Percentiles rank a stretch among this genome's conserved stretches.
These are phyloP conservation scores for Suillus variegatus DNA, from an alignment of 768 basidiomycete genomes.

Conservation along the genomic window DNA sequence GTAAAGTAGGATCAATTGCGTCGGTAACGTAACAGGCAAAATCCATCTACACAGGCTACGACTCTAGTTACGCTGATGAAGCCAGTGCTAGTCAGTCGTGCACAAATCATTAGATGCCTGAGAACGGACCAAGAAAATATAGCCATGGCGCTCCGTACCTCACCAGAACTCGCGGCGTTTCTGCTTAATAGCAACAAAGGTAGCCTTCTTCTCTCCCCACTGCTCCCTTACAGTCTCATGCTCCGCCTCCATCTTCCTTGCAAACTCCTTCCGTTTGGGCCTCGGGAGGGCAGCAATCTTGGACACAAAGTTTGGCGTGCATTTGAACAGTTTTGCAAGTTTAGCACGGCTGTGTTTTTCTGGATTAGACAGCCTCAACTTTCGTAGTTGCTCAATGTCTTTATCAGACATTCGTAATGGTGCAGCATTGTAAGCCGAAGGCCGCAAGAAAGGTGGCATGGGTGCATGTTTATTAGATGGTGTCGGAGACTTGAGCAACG, in stretches of 20 bases:
- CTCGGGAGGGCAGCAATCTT: slow-evolving; percentile 64
- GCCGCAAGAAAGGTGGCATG: slow-evolving; percentile 51
- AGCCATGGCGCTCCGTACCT: slow-evolving; percentile 9
- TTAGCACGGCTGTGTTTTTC: slow-evolving; percentile 56
- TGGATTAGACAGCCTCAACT: slow-evolving; percentile 61
- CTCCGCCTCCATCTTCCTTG: slow-evolving; percentile 44
- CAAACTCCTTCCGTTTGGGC: slow-evolving; percentile 44
- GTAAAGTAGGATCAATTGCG: neutral
- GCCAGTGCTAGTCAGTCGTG: slow-evolving; percentile 1
- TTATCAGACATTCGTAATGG: slow-evolving; percentile 50
- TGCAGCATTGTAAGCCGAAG: slow-evolving; percentile 34
- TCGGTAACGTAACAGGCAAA: neutral
- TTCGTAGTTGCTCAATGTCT: slow-evolving; percentile 54
- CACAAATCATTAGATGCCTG: neutral
- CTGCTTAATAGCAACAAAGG: slow-evolving; percentile 61
- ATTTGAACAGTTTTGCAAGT: slow-evolving; percentile 78
- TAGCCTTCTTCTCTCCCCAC: slow-evolving; percentile 73
- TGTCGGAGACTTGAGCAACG: slow-evolving; percentile 53
- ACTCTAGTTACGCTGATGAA: neutral
- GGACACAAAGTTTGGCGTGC: slow-evolving; percentile 67
- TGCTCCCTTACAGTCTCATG: slow-evolving; percentile 49
- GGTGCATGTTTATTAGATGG: slow-evolving; percentile 26
- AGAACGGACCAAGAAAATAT: slow-evolving; percentile 1
- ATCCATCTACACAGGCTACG: too few species aligned
- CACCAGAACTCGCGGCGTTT: slow-evolving; percentile 79